phyloP scores from a whole-genome alignment of 2,329 filamentous ascomycete genomes.

The Raffaelea albimanens region DNA sequence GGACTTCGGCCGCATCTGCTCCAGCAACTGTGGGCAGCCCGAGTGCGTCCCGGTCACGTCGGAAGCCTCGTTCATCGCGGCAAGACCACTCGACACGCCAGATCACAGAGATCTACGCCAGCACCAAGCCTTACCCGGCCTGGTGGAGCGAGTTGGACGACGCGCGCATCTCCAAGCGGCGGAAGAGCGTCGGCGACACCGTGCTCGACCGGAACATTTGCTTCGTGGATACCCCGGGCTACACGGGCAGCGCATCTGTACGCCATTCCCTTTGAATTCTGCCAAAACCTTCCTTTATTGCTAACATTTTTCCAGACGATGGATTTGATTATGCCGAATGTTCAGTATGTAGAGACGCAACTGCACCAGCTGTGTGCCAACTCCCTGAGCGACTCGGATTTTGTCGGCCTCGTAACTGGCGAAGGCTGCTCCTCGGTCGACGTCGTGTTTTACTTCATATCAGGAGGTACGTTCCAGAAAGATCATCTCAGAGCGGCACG shows the following conservation, averaged over 20 bases:
- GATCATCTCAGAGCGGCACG: too few species aligned
- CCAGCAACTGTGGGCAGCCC: conserved; percentile 6
- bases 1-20: conserved; percentile 8
- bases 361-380: conserved; percentile 55
- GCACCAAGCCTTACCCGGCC: conserved; percentile 72
- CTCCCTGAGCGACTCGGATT: conserved; percentile 60
- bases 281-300: too few species aligned
- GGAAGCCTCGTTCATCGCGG: conserved; percentile 3
- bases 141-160: conserved; percentile 83
- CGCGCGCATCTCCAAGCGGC: conserved; percentile 43
- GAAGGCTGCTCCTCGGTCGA: conserved; percentile 79
- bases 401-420: conserved; percentile 69
- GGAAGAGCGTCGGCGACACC: conserved; percentile 64
- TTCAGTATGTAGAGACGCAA: conserved; percentile 65
- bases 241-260: conserved; percentile 43
- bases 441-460: conserved; percentile 72
- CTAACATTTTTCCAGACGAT: conserved; percentile 19
- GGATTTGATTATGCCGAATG: conserved; percentile 48
- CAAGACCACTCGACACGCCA: conserved; percentile 22
- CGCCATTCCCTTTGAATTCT: conserved; percentile 21
- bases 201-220: conserved; percentile 87
- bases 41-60: conserved; percentile 3
- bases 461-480: conserved; percentile 54
- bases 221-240: conserved; percentile 78
- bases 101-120: conserved; percentile 64